Evolutionary conservation across 2,329 filamentous ascomycete species (phyloP).

Genomic region (Cladosporium cucumerinum): DNA sequence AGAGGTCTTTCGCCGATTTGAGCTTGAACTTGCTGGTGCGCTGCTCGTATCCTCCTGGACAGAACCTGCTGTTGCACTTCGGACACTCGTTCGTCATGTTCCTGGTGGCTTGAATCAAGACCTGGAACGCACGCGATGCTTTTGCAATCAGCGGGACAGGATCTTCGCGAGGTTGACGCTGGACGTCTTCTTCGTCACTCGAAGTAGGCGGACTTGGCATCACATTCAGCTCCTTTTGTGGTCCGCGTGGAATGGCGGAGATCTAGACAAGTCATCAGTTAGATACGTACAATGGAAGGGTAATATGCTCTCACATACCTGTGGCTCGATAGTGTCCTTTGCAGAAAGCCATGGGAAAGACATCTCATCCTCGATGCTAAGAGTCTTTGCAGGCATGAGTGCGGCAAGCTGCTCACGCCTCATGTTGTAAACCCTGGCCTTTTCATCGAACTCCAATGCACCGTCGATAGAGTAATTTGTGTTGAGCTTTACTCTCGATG

Average conservation of each 20-base stretch:
- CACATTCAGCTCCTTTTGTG: neutral
- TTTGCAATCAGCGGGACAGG: slow-evolving; percentile 6
- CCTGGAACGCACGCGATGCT: slow-evolving; percentile 9
- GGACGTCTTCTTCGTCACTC: slow-evolving; percentile 24
- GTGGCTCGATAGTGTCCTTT: slow-evolving; percentile 8
- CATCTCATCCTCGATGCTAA: slow-evolving; percentile 24
- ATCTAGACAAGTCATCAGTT: neutral
- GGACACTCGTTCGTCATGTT: slow-evolving; percentile 17
- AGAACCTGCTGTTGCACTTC: slow-evolving; percentile 7
- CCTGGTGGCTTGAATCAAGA: slow-evolving; percentile 17
- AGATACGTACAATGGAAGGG: neutral
- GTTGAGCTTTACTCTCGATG: slow-evolving; percentile 16
- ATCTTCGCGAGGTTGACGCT: slow-evolving; percentile 12
- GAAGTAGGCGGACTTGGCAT: neutral
- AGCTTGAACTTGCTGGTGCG: slow-evolving; percentile 17
- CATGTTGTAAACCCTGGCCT: slow-evolving; percentile 20
- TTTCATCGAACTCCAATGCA: slow-evolving; percentile 11
- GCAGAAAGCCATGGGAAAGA: slow-evolving; percentile 20
- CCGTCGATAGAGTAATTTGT: slow-evolving; percentile 17
- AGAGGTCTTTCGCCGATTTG: slow-evolving; percentile 20
- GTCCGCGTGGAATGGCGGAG: neutral
- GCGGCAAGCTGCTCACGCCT: slow-evolving; percentile 18
- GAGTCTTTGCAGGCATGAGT: slow-evolving; percentile 20
- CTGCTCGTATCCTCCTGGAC: neutral
- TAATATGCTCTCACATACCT: neutral